Evolutionary conservation across 1,284 basidiomycete genomes (phyloP).

Genomic region (Apiotrichum domesticum): DNA sequence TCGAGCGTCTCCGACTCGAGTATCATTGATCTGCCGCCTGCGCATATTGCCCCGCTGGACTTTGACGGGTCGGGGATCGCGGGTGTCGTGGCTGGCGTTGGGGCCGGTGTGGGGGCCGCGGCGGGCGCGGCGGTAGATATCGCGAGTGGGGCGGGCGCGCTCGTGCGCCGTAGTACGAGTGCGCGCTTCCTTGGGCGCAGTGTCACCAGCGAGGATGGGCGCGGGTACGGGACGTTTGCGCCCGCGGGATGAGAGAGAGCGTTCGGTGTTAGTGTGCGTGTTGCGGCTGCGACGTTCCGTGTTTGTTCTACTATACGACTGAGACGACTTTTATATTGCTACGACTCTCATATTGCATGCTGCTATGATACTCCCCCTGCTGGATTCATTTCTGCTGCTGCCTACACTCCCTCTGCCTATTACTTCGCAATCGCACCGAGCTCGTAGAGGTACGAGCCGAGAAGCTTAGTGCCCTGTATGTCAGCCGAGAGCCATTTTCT

Average conservation of each 20-base stretch:
- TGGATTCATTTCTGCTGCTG: not conserved
- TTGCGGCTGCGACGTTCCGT: too few relatives aligned
- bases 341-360: too few relatives aligned
- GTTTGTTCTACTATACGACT: too few relatives aligned
- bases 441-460: constrained; percentile 80
- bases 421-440: constrained; percentile 50
- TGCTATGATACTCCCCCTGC: too few relatives aligned
- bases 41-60: constrained; percentile 7
- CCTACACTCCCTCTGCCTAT: not conserved
- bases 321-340: too few relatives aligned
- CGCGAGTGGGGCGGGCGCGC: not conserved
- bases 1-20: constrained; percentile 6
- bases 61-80: not conserved
- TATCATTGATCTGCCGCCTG: constrained; percentile 17
- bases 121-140: not conserved
- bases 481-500: too few relatives aligned
- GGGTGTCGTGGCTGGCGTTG: not conserved
- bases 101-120: not conserved
- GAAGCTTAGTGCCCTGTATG: constrained; percentile 56
- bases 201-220: not conserved
- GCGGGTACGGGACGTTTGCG: not conserved
- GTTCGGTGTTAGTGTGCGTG: too few relatives aligned
- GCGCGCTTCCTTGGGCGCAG: constrained; percentile 3
- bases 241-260: not conserved
- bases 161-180: constrained; percentile 2